Conservation (phyloP, 2,329 filamentous ascomycete species). For the Aspergillus aculeatinus region DNA sequence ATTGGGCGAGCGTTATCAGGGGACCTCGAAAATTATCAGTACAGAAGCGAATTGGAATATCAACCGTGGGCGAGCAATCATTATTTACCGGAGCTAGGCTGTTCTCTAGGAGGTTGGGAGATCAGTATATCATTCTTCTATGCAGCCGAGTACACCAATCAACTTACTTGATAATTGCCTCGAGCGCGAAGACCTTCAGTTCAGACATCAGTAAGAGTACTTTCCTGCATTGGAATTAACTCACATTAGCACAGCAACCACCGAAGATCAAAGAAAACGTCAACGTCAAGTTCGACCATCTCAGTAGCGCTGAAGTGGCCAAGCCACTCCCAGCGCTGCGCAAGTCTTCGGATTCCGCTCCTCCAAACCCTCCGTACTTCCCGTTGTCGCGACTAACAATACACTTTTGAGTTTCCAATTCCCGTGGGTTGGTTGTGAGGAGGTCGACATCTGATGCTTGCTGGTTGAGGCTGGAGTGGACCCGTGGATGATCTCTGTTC, state of each 20-base stretch:
- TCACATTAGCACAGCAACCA: slow-evolving; percentile 89
- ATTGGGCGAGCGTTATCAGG: slow-evolving; percentile 85
- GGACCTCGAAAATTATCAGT: slow-evolving; percentile 57
- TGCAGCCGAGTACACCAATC: not conserved
- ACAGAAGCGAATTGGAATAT: slow-evolving; percentile 1
- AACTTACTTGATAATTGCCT: slow-evolving; percentile 88
- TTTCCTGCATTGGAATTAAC: slow-evolving; percentile 29
- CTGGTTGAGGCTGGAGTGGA: not conserved
- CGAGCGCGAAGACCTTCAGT: slow-evolving; percentile 82
- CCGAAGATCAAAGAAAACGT: slow-evolving; percentile 91
- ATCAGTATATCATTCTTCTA: slow-evolving; percentile 13
- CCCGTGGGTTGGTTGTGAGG: not conserved
- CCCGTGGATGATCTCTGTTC: not conserved
- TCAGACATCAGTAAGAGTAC: slow-evolving; percentile 23
- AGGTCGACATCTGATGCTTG: not conserved
- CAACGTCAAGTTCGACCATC: slow-evolving; percentile 61
- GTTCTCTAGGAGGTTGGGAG: slow-evolving; percentile 57
- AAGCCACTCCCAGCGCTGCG: slow-evolving; percentile 28
- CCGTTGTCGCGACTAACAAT: not conserved
- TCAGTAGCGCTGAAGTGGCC: slow-evolving; percentile 48
- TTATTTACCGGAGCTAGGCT: slow-evolving; percentile 73
- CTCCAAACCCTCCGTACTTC: not conserved
- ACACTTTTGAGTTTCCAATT: not conserved
- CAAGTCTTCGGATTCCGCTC: slow-evolving; percentile 2
- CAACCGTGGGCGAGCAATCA: not conserved